Percentiles rank a stretch among this genome's conserved stretches.
These are phyloP conservation scores for Suillus spraguei DNA, from an alignment of 768 basidiomycete species.

Conservation along the genomic window DNA sequence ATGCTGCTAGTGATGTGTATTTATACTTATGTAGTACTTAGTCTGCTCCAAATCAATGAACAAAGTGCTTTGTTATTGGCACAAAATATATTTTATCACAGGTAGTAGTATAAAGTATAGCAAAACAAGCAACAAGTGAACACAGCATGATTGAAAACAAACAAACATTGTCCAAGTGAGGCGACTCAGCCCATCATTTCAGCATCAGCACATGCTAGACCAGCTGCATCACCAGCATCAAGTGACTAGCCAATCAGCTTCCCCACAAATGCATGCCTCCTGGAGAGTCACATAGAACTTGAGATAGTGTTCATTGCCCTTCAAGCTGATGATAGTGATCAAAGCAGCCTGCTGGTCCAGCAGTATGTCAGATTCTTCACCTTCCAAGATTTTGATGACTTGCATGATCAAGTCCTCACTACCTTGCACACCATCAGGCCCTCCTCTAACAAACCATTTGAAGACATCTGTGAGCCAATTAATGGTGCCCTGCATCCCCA, in stretches of 20 bases:
- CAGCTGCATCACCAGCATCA: too few species aligned
- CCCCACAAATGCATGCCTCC: not conserved
- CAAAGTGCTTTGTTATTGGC: not conserved
- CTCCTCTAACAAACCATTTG: not conserved
- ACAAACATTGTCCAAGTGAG: too few species aligned
- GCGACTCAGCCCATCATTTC: conserved; percentile 1
- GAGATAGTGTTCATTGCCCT: not conserved
- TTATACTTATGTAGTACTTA: not conserved
- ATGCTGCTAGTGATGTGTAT: not conserved
- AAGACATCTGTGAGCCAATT: not conserved
- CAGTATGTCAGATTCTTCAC: not conserved
- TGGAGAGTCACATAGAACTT: not conserved
- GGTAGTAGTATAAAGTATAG: too few species aligned
- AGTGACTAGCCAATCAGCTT: not conserved
- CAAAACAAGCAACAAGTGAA: not conserved
- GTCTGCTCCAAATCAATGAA: not conserved
- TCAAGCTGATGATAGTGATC: not conserved
- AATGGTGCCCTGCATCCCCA: not conserved
- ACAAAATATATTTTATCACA: too few species aligned
- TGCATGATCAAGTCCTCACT: not conserved
- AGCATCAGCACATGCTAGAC: too few species aligned
- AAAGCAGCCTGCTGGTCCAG: not conserved
- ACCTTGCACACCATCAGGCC: not conserved
- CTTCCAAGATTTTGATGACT: not conserved
- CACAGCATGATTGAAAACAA: not conserved